These are phyloP conservation scores for Trichocladium uniseriatum DNA, from an alignment of 495 filamentous ascomycete species.

Conservation along the genomic window DNA sequence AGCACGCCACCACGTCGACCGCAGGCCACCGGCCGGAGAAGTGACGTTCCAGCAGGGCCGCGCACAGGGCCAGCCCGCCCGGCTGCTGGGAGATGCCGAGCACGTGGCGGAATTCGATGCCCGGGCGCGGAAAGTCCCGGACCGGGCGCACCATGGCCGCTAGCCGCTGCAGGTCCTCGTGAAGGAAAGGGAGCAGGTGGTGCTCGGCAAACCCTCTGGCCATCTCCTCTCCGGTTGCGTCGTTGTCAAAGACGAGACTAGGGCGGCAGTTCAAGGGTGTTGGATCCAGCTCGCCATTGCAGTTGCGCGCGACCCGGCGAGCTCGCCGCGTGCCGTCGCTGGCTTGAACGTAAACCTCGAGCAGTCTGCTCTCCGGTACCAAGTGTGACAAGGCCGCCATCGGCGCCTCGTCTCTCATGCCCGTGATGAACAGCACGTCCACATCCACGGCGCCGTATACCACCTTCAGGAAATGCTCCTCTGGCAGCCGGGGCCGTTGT, in stretches of 20 bases:
- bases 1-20: slow-evolving; percentile 40
- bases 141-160: slow-evolving; percentile 42
- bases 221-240: too few species aligned
- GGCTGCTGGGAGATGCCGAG: slow-evolving; percentile 49
- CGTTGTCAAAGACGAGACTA: too few species aligned
- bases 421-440: slow-evolving; percentile 54
- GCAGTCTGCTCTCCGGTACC: slow-evolving; percentile 45
- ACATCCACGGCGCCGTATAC: slow-evolving; percentile 37
- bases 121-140: slow-evolving; percentile 43
- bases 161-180: slow-evolving; percentile 42
- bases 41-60: slow-evolving; percentile 40
- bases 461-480: slow-evolving; percentile 47
- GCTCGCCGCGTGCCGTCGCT: slow-evolving; percentile 34
- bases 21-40: slow-evolving; percentile 44
- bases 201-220: too few species aligned
- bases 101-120: slow-evolving; percentile 50
- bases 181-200: slow-evolving; percentile 43
- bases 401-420: slow-evolving; percentile 56
- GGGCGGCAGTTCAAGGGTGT: too few species aligned
- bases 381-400: slow-evolving; percentile 47
- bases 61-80: slow-evolving; percentile 46
- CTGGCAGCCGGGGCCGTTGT: slow-evolving; percentile 39
- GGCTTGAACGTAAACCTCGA: slow-evolving; percentile 46
- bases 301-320: slow-evolving; percentile 28
- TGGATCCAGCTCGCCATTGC: slow-evolving; percentile 5